Conservation (phyloP, 2,329 filamentous ascomycete genomes). For the Trichoderma lentiforme region DNA sequence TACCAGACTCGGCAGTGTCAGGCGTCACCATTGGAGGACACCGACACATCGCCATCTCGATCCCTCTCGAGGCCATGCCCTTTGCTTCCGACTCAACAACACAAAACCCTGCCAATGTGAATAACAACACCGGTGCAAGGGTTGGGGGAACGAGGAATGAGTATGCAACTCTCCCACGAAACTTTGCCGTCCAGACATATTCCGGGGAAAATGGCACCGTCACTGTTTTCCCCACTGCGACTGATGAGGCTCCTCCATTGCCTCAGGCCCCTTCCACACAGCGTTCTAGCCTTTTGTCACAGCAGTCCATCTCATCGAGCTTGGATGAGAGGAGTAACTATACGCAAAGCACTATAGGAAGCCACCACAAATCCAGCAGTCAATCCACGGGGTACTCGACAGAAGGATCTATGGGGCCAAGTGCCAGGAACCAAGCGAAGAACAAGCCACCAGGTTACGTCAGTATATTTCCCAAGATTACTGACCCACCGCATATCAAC, state of each 20-base stretch:
- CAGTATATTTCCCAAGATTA: conserved; percentile 25
- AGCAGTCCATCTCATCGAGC: neutral
- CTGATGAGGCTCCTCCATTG: neutral
- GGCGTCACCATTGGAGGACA: conserved; percentile 52
- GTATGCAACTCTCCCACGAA: conserved; percentile 2
- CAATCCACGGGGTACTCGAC: neutral
- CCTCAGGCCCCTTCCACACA: neutral
- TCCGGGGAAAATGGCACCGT: conserved; percentile 37
- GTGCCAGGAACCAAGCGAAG: conserved; percentile 12
- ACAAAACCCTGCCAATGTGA: conserved; percentile 34
- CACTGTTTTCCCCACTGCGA: conserved; percentile 29
- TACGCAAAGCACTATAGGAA: neutral
- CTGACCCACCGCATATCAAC: conserved; percentile 19
- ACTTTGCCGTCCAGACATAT: conserved; percentile 29
- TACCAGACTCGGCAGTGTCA: conserved; percentile 56
- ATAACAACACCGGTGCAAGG: conserved; percentile 10
- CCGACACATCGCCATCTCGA: conserved; percentile 59
- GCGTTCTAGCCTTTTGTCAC: neutral
- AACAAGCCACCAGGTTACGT: conserved; percentile 25
- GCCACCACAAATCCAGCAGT: neutral
- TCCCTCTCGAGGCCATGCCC: conserved; percentile 50
- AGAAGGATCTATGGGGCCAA: conserved; percentile 20
- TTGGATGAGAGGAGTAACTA: neutral
- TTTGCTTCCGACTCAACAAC: conserved; percentile 34
- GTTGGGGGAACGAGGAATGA: neutral